These are phyloP conservation scores for Raphanus sativus DNA, from an alignment of 345 rosid genomes.

Conservation along the genomic window DNA sequence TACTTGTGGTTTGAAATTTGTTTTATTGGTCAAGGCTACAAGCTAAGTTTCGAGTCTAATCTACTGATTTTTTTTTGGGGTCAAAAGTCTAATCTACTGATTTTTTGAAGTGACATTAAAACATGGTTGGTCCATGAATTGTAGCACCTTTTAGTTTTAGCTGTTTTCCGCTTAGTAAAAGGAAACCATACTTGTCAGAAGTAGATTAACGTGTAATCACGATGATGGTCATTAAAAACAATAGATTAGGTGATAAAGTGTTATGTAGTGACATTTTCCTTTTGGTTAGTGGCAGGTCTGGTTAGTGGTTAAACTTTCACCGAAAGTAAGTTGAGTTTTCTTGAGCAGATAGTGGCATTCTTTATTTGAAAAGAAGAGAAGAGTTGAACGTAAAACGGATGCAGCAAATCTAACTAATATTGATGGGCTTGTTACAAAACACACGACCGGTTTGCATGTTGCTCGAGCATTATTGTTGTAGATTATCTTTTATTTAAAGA, in stretches of 20 bases:
- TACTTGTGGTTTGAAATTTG: not conserved
- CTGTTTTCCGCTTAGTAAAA: not conserved
- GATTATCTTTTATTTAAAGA: no score
- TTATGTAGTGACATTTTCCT: not conserved
- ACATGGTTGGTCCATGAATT: not conserved
- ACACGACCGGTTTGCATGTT: no score
- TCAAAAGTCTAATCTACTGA: no score
- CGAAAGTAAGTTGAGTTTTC: not conserved
- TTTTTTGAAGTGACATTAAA: not conserved
- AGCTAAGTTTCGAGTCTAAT: not conserved
- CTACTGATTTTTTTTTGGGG: not conserved
- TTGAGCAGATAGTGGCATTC: constrained; percentile 11
- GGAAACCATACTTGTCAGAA: not conserved
- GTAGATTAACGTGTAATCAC: not conserved
- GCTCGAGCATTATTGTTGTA: no score
- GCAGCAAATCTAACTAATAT: no score
- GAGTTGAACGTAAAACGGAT: constrained; percentile 7
- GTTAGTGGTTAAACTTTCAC: not conserved
- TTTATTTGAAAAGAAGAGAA: constrained; percentile 19
- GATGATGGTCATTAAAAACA: not conserved
- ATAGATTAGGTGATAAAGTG: not conserved
- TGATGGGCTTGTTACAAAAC: no score
- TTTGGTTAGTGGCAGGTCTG: not conserved
- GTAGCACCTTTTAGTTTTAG: not conserved
- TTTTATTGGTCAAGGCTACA: not conserved